Evolutionary conservation across 305 asterid genomes (phyloP).

Genomic region (Rubia occidens): DNA sequence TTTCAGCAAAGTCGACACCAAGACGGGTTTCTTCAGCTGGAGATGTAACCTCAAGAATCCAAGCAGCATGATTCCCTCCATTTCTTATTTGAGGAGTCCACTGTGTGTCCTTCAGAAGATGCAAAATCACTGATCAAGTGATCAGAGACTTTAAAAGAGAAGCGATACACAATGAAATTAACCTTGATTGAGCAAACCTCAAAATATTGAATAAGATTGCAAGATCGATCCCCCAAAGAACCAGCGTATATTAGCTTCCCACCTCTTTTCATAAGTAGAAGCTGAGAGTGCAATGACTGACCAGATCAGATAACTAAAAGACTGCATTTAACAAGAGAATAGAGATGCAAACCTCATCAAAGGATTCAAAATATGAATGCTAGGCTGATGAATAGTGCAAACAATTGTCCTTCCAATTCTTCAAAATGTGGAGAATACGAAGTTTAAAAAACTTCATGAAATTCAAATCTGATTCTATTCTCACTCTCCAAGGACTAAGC

Average conservation of each 20-base stretch:
- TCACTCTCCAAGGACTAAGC: too few species aligned
- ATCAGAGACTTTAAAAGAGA: neutral
- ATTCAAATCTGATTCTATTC: too few species aligned
- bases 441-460: too few species aligned
- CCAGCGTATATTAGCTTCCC: constrained; percentile 94
- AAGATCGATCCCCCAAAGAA: constrained; percentile 70
- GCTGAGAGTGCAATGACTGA: constrained; percentile 29
- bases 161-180: neutral
- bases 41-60: constrained; percentile 93
- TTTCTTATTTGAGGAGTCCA: constrained; percentile 61
- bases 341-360: constrained; percentile 36
- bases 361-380: constrained; percentile 1
- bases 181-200: constrained; percentile 38
- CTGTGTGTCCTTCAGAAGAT: constrained; percentile 46
- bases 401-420: neutral
- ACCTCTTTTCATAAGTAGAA: constrained; percentile 84
- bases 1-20: constrained; percentile 78
- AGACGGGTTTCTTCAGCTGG: constrained; percentile 60
- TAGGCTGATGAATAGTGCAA: constrained; percentile 7
- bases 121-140: neutral
- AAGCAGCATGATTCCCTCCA: constrained; percentile 89
- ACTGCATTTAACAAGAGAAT: constrained; percentile 30
- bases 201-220: constrained; percentile 66
- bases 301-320: neutral
- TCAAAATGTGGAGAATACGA: too few species aligned